Evolutionary conservation across 371 early-diverging fungal species (phyloP), one percentile per base, ranked within the genome.

Genomic region (Paraphysoderma sedebokerense): DNA sequence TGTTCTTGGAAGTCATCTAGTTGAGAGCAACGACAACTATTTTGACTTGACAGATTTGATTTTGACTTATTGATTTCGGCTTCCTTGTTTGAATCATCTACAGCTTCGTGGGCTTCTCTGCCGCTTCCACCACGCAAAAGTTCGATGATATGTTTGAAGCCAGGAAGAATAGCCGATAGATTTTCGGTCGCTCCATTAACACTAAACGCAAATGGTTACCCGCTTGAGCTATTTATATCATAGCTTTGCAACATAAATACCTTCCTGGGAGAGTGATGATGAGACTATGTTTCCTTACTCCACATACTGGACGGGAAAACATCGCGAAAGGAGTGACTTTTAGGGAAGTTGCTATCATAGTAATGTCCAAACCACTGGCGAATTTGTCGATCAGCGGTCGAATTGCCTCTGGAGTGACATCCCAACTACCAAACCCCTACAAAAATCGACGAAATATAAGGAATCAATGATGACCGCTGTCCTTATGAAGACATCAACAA

Each of bases 181-280:
- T 84, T 89, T 62, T 93, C 95, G 28, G 64, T 63, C 34, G 82
- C 71, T 0, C 84, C 92, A 58, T 87, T 91, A 2, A 71, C n/a
- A n/a, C n/a, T n/a, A n/a, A n/a, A n/a, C n/a, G n/a, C n/a, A n/a
- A n/a, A n/a, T n/a, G n/a, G n/a, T n/a, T n/a, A n/a, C n/a, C n/a
- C n/a, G n/a, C n/a, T n/a, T n/a, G n/a, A n/a, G n/a, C n/a, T n/a
- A n/a, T n/a, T n/a, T n/a, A n/a, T n/a, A n/a, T n/a, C n/a, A n/a
- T n/a, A n/a, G n/a, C n/a, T n/a, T n/a, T n/a, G n/a, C n/a, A n/a
- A n/a, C n/a, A n/a, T n/a, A n/a, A n/a, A n/a, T n/a, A 72, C 52
- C 85, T 87, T 15, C 92, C 95, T 3, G 92, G 95, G 15, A 90
- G 67, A 0, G 89, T 87, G 27, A 91, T 36, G 15, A 89, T 72